Evolutionary conservation across 495 filamentous ascomycete genomes (phyloP), one percentile per base, ranked within the genome.

Genomic region (Lepraria neglecta): DNA sequence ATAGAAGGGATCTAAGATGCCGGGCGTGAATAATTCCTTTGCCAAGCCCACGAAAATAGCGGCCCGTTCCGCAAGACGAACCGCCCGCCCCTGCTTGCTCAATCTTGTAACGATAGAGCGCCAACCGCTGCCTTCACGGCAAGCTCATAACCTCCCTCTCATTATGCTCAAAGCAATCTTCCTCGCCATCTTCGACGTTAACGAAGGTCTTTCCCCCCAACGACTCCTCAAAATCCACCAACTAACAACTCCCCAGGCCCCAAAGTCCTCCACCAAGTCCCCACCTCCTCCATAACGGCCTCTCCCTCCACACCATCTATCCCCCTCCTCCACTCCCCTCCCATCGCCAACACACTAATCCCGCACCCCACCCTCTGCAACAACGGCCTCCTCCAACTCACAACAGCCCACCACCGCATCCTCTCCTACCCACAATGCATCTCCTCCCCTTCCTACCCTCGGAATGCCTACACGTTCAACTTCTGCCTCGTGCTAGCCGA

Each of bases 391-490:
- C 84, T 89, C 30, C 89, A 90, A 61, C 70, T 80, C 47, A 82
- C 97, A 50, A 90, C 90, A 28, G 83, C 95, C 43, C 84, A 86
- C 52, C 87, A 90, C 72, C 87, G 87, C 55, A 84, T 97, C 58
- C 82, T 97, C 27, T 89, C 90, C 11, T 90, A 91, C 67, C 94
- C 94, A 1, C 87, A 97, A 42, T 91, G 89, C 71, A 90, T 97
- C 73, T 82, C 81, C 9, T 82, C 87, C 48, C 76, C 79, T 30
- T 80, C 80, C 48, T 92, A 98, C 71, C 80, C 87, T 58, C 87
- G 94, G 56, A 98, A 97, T 74, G 88, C 96, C 70, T 97, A 95
- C 75, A 95, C 96, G 69, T 98, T 97, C 82, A 97, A 97, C 71
- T 96, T 97, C 66, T 89, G 89, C 53, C 71, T 97, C 24, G 90